phyloP scores from a whole-genome alignment of 768 basidiomycete species.

The Mycena galericulata region DNA sequence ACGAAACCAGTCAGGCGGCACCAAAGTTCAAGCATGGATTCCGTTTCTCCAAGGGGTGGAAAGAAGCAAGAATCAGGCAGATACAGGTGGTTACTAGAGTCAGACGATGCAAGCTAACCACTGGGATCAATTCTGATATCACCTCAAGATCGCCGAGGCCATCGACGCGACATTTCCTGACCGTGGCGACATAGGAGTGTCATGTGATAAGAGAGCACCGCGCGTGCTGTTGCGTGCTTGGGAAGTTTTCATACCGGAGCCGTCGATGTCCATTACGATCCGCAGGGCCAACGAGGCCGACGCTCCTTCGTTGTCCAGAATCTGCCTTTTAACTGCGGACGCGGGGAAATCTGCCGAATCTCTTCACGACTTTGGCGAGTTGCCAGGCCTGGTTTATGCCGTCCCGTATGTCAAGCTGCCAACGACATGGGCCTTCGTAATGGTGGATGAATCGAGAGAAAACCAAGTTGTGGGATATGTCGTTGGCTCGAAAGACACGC shows the following conservation, averaged over 20 bases:
- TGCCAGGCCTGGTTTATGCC: conserved; percentile 79
- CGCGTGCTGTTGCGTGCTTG: too few species aligned
- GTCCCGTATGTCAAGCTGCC: conserved; percentile 80
- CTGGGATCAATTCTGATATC: too few species aligned
- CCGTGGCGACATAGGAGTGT: too few species aligned
- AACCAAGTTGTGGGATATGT: conserved; percentile 76
- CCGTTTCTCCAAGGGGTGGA: neutral
- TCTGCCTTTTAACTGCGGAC: conserved; percentile 81
- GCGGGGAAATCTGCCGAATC: conserved; percentile 75
- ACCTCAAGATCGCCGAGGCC: too few species aligned
- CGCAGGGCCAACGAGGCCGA: conserved; percentile 70
- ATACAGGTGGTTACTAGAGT: neutral
- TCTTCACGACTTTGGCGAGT: conserved; percentile 70
- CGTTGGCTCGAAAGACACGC: conserved; percentile 75
- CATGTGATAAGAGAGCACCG: too few species aligned
- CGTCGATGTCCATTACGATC: conserved; percentile 58
- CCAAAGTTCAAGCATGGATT: neutral
- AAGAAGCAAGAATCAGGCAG: neutral
- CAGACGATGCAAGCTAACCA: too few species aligned
- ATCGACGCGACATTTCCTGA: too few species aligned
- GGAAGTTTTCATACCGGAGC: neutral
- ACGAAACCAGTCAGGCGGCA: conserved; percentile 21
- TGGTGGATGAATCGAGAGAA: conserved; percentile 62
- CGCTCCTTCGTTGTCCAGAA: conserved; percentile 67
- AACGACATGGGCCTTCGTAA: conserved; percentile 80